Conservation (phyloP, 1,284 basidiomycete genomes). For the Cerioporus squamosus region DNA sequence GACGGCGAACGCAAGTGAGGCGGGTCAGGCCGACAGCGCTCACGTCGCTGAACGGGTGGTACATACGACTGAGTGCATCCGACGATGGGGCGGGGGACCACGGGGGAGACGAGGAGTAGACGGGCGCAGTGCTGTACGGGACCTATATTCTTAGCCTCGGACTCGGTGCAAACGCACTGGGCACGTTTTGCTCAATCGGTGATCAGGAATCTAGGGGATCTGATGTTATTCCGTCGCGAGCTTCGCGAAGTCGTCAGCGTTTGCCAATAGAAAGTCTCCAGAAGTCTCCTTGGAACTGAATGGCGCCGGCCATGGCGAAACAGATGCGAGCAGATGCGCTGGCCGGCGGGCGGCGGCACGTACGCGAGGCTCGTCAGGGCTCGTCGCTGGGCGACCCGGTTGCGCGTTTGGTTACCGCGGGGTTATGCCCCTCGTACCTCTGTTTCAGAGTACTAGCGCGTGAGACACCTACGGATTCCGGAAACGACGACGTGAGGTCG, state of each 20-base stretch:
- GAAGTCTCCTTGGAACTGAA: neutral
- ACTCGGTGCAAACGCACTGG: neutral
- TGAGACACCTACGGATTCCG: too few species aligned
- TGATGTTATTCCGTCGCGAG: neutral
- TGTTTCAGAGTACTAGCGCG: too few species aligned
- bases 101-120: neutral
- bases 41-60: neutral
- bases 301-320: neutral
- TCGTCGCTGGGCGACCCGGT: too few species aligned
- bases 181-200: slow-evolving; percentile 1
- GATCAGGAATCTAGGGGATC: slow-evolving; percentile 9
- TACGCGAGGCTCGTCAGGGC: too few species aligned
- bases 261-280: neutral
- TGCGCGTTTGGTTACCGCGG: too few species aligned
- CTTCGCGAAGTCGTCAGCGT: neutral
- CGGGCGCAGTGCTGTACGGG: neutral
- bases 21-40: neutral
- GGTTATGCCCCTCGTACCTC: too few species aligned
- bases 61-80: neutral
- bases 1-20: neutral
- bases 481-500: too few species aligned
- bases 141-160: neutral
- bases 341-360: neutral
- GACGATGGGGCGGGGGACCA: neutral
- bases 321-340: neutral